Percentiles rank a stretch among this genome's conserved stretches.
These are phyloP conservation scores for Batrachochytrium dendrobatidis DNA, from an alignment of 371 early-diverging fungal species.

Conservation along the genomic window DNA sequence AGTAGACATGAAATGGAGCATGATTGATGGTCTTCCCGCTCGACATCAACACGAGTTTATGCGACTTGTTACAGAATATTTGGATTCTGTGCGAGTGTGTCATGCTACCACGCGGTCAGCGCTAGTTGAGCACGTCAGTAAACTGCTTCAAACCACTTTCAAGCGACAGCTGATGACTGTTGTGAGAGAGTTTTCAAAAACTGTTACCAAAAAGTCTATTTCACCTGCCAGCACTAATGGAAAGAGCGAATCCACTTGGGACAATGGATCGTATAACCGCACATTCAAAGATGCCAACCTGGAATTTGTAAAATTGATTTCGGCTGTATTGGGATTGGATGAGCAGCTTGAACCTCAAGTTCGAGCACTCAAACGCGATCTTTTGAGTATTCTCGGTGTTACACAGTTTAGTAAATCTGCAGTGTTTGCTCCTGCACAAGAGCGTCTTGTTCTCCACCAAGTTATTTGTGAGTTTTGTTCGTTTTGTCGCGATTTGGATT, in stretches of 20 bases:
- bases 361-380: conserved; percentile 66
- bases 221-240: conserved; percentile 5
- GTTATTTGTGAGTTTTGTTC: conserved; percentile 84
- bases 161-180: conserved; percentile 15
- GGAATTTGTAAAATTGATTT: conserved; percentile 69
- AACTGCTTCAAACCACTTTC: not conserved
- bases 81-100: conserved; percentile 18
- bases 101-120: not conserved
- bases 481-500: conserved; percentile 75
- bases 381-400: conserved; percentile 52
- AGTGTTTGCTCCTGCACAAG: conserved; percentile 70
- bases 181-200: not conserved
- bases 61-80: conserved; percentile 25
- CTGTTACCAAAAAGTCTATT: conserved; percentile 7
- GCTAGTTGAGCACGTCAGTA: not conserved
- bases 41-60: conserved; percentile 61
- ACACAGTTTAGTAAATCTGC: conserved; percentile 76
- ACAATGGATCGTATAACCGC: conserved; percentile 41
- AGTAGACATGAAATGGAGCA: conserved; percentile 75
- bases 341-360: conserved; percentile 51
- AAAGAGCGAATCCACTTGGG: conserved; percentile 7
- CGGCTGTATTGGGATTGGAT: conserved; percentile 69
- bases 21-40: conserved; percentile 75
- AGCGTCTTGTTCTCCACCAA: conserved; percentile 65
- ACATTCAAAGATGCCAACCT: conserved; percentile 53